These are phyloP conservation scores for Hymenoscyphus scutula DNA, from an alignment of 2,329 filamentous ascomycete species.

Conservation along the genomic window DNA sequence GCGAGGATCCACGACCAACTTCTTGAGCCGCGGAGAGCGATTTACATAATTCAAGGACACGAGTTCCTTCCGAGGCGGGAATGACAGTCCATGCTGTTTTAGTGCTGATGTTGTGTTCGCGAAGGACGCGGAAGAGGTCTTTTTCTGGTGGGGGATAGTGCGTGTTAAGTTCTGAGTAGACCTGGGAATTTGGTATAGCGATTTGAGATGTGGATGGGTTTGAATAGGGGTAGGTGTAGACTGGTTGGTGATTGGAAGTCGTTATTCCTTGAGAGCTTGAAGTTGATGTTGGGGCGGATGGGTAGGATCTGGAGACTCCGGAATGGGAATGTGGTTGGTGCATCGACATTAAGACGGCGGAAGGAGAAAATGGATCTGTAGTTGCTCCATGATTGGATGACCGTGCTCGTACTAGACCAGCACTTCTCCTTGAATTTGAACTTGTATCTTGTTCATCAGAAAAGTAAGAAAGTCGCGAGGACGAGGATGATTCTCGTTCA, in stretches of 20 bases:
- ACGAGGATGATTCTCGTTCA: constrained; percentile 15
- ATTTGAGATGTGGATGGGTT: constrained; percentile 6
- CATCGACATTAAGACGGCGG: constrained; percentile 25
- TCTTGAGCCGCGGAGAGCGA: constrained; percentile 16
- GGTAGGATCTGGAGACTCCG: constrained; percentile 2
- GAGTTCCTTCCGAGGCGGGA: constrained; percentile 29
- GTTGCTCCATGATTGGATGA: constrained; percentile 3
- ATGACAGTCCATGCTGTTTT: constrained; percentile 34
- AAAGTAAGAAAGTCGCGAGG: constrained; percentile 18
- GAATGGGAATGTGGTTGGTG: constrained; percentile 11
- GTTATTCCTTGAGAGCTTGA: background rate
- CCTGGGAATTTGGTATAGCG: background rate
- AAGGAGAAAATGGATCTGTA: constrained; percentile 23
- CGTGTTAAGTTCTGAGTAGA: background rate
- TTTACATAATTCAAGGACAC: constrained; percentile 32
- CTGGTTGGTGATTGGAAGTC: background rate
- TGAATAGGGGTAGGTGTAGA: constrained; percentile 12
- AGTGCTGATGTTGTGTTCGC: constrained; percentile 29
- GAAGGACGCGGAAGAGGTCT: constrained; percentile 29
- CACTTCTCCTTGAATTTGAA: constrained; percentile 2
- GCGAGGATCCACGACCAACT: constrained; percentile 2
- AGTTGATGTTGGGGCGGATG: background rate
- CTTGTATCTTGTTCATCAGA: constrained; percentile 15
- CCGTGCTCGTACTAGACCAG: constrained; percentile 3
- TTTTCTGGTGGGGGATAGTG: constrained; percentile 8